Base-by-base conservation (phyloP, 208 protist genomes). In the Tritrichomonas foetus region DNA sequence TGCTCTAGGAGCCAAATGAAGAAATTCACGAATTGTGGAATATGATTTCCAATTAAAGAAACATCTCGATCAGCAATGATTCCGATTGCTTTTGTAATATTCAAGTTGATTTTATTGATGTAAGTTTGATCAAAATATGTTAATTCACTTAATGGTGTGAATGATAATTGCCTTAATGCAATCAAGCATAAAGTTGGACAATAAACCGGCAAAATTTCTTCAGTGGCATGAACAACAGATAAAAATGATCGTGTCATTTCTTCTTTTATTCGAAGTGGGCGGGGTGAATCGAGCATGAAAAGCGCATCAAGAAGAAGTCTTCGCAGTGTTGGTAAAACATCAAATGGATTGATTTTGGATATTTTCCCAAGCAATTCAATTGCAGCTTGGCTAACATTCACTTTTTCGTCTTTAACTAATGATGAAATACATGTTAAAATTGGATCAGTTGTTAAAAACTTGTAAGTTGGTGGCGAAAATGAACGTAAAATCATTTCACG, bases 351-450 rank as follows among this genome's bases (percentile, higher is more conserved):
- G 3, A n/a, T 16, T 53, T 84, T 84, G 0, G 74, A 33, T 49
- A 84, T 84, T 55, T 84, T 84, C 3, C 74, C 74, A 33, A 84
- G 39, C 33, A 84, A 53, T 30, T 84, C 20, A 44, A 84, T 84
- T 8, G 74, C 74, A 33, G 33, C 41, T 39, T 16, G 49, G 25
- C 41, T 84, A 5, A 84, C 74, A 53, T 49, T 44, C 3, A 55
- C 9, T 20, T 33, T 44, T 84, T 84, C 74, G 53, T 84, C 74
- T 84, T 84, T 84, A 9, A 84, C 74, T 30, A 84, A 47, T 30
- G n/a, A 47, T 84, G 74, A 55, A 3, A 84, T 47, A n/a, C 39
- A 39, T 2, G 36, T 39, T 13, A 84, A 53, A n/a, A 84, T 84
- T 25, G 1, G 25, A 53, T 84, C 74, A 33, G 36, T 53, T 25